A percentile compares a stretch with the other conserved stretches of the same genome.
These are phyloP conservation scores for Penicillium italicum DNA, from an alignment of 2,329 filamentous ascomycete species.

Conservation along the genomic window DNA sequence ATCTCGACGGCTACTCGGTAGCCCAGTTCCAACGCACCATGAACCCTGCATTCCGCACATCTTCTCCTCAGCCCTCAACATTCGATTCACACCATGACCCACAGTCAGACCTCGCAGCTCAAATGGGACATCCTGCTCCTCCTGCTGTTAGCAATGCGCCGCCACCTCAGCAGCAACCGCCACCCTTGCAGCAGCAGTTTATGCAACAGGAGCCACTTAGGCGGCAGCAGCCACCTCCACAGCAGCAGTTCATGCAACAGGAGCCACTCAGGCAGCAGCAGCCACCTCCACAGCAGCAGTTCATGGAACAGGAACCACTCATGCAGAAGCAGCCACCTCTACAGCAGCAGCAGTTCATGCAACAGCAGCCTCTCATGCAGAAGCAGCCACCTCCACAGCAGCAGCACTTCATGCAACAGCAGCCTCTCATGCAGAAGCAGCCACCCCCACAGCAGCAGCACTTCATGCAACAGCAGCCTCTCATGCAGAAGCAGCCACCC, in stretches of 20 bases:
- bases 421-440: background rate
- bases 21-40: slow-evolving; percentile 94
- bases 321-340: background rate
- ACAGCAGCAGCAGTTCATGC: slow-evolving; percentile 22
- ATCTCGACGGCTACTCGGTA: slow-evolving; percentile 94
- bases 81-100: slow-evolving; percentile 91
- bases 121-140: slow-evolving; percentile 60
- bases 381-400: slow-evolving; percentile 15
- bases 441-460: background rate
- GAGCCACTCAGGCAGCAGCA: too few species aligned
- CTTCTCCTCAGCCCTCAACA: slow-evolving; percentile 89
- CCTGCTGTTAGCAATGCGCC: slow-evolving; percentile 49
- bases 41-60: slow-evolving; percentile 92
- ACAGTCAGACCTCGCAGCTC: slow-evolving; percentile 66
- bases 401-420: background rate
- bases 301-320: background rate
- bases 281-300: background rate
- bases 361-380: slow-evolving; percentile 31
- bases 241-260: background rate
- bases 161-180: slow-evolving; percentile 45
- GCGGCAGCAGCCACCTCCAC: slow-evolving; percentile 34
- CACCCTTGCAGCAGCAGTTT: slow-evolving; percentile 20
- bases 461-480: slow-evolving; percentile 36
- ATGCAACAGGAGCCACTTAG: too few species aligned
- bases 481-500: background rate